A percentile compares a stretch with the other conserved stretches of the same genome.
phyloP scores from a whole-genome alignment of 2,329 filamentous ascomycete genomes.

The Phialemoniopsis sp. region DNA sequence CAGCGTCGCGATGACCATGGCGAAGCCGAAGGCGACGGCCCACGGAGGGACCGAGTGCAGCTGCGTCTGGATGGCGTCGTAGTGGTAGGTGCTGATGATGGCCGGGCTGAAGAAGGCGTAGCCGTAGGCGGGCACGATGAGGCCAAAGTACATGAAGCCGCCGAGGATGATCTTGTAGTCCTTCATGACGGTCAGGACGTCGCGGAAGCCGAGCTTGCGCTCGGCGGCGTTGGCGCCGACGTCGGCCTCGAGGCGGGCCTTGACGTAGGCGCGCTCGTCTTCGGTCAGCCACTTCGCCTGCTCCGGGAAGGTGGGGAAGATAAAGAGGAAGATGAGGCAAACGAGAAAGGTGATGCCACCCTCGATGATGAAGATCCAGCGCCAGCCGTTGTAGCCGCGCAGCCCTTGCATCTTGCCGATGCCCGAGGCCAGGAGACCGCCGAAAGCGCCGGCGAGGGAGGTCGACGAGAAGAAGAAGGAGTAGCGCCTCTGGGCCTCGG shows the following conservation, averaged over 20 bases:
- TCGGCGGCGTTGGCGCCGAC: slow-evolving; percentile 64
- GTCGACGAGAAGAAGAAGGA: slow-evolving; percentile 90
- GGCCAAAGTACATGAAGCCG: slow-evolving; percentile 77
- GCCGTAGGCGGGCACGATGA: slow-evolving; percentile 73
- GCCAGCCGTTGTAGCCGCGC: slow-evolving; percentile 67
- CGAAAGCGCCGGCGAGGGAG: slow-evolving; percentile 77
- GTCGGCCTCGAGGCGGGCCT: slow-evolving; percentile 62
- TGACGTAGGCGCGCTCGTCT: slow-evolving; percentile 66
- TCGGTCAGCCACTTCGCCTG: slow-evolving; percentile 67
- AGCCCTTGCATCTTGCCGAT: slow-evolving; percentile 84
- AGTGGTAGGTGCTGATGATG: slow-evolving; percentile 66
- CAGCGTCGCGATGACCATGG: slow-evolving; percentile 67
- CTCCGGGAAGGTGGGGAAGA: slow-evolving; percentile 71
- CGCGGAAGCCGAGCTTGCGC: slow-evolving; percentile 51
- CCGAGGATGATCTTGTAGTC: slow-evolving; percentile 72
- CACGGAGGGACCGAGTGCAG: slow-evolving; percentile 55
- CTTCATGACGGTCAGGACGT: slow-evolving; percentile 62
- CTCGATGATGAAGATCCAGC: slow-evolving; percentile 82
- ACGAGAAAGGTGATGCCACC: slow-evolving; percentile 60
- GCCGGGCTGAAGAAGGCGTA: slow-evolving; percentile 75
- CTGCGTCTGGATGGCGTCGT: slow-evolving; percentile 52
- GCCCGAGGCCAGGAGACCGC: slow-evolving; percentile 76
- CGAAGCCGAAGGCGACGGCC: slow-evolving; percentile 71
- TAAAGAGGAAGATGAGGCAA: slow-evolving; percentile 61
- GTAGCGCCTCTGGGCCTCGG: slow-evolving; percentile 87